phyloP scores from a whole-genome alignment of 1,284 basidiomycete genomes.

The Rugosomyces carneus region DNA sequence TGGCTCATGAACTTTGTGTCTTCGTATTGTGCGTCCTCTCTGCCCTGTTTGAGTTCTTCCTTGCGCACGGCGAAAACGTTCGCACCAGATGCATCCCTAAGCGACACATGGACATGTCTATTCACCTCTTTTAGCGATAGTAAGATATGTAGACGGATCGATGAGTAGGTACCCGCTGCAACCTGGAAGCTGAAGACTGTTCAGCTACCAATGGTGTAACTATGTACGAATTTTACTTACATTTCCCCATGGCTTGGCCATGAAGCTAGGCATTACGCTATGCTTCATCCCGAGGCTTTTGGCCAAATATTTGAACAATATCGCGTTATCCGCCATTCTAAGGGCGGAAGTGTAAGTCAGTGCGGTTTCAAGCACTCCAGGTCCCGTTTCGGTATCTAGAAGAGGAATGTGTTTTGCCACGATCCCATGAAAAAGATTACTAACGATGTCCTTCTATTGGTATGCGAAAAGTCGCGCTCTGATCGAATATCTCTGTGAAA shows the following conservation, averaged over 20 bases:
- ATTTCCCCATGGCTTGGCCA: slow-evolving; percentile 95
- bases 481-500: slow-evolving; percentile 86
- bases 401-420: not conserved
- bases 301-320: slow-evolving; percentile 88
- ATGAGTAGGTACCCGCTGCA: slow-evolving; percentile 72
- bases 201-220: not conserved
- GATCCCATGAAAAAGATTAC: slow-evolving; percentile 25
- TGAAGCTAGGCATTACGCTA: slow-evolving; percentile 90
- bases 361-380: slow-evolving; percentile 91
- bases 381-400: slow-evolving; percentile 92
- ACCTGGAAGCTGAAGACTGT: slow-evolving; percentile 65
- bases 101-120: slow-evolving; percentile 89
- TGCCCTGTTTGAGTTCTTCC: slow-evolving; percentile 54
- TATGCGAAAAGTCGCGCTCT: slow-evolving; percentile 69
- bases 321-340: slow-evolving; percentile 92
- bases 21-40: slow-evolving; percentile 65
- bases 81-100: slow-evolving; percentile 63
- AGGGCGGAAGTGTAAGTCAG: slow-evolving; percentile 82
- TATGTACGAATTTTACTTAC: slow-evolving; percentile 39
- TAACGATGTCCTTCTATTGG: slow-evolving; percentile 89
- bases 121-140: not conserved
- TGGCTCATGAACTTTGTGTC: slow-evolving; percentile 84
- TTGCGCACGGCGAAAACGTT: slow-evolving; percentile 77
- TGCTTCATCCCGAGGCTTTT: slow-evolving; percentile 90
- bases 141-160: not conserved